Base-by-base conservation (phyloP, 1,284 basidiomycete genomes). In the Irpex rosettiformis region DNA sequence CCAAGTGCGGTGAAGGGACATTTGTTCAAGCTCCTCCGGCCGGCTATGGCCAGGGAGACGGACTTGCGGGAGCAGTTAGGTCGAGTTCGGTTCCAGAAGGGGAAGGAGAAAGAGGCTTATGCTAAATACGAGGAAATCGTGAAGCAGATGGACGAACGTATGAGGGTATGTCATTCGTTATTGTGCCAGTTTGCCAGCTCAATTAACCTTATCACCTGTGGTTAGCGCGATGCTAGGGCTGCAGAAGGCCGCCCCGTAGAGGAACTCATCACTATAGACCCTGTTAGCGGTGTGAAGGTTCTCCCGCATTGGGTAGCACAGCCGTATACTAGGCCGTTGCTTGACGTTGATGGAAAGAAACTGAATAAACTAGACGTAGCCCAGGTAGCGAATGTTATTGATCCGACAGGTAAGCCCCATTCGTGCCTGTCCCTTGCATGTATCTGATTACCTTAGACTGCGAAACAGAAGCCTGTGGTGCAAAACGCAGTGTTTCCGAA, bases 1-100 rank as follows among this genome's bases (percentile, higher is more conserved):
- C 71, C 81, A 29, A 88, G 88, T 61, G 93, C 93, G 0, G 83
- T 98, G 65, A 96, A 97, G 70, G 89, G 92, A 0, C 96, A 99
- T 69, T 70, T 99, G 29, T 98, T 98, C 83, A 94, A 96, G 70
- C 75, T 98, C 24, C 84, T 97, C 73, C 85, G 90, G 0, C 92
- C 94, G 0, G 89, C 88, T 0, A 76, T 98, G 29, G 78, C 76
- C 18, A 70, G 79, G 33, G 86, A 94, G 65, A 79, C 76, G 0
- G 93, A 95, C 67, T 71, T 97, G 51, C 78, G 96, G 22, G 86
- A 90, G 60, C 74, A 75, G 65, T 70, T 96, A 3, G 92, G 91
- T 0, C 77, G 73, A 52, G 74, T 84, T 16, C 76, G 73, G 27
- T 65, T 69, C 7, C 72, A 74, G 57, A 65, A 71, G 51, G 63